phyloP scores from a whole-genome alignment of 164 flowering plant species.

The Piper betle region DNA sequence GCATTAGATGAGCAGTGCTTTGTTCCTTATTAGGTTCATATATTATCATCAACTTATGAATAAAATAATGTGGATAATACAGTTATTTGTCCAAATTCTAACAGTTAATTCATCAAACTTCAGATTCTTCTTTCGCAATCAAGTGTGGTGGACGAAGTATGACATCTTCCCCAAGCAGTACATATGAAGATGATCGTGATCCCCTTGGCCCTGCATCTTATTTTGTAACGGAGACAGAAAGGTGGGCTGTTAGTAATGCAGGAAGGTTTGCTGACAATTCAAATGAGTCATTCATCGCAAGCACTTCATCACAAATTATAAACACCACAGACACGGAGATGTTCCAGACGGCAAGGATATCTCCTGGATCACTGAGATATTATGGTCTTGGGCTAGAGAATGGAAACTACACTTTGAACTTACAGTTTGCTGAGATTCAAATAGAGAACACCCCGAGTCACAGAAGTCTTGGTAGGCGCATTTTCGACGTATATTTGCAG shows the following conservation, averaged over 20 bases:
- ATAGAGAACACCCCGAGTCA: slow-evolving; percentile 24
- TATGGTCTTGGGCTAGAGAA: slow-evolving; percentile 84
- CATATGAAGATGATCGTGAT: slow-evolving; percentile 42
- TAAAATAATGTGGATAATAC: neutral
- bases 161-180: slow-evolving; percentile 17
- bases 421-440: slow-evolving; percentile 58
- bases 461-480: slow-evolving; percentile 65
- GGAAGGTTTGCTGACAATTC: slow-evolving; percentile 34
- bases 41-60: neutral
- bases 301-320: slow-evolving; percentile 25
- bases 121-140: slow-evolving; percentile 52
- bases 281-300: slow-evolving; percentile 18
- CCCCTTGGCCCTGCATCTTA: slow-evolving; percentile 62
- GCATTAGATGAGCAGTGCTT: neutral
- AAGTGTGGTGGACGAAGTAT: slow-evolving; percentile 68
- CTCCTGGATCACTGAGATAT: slow-evolving; percentile 73
- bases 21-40: neutral
- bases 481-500: slow-evolving; percentile 76
- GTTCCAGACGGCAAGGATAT: slow-evolving; percentile 56
- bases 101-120: too few species aligned
- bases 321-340: slow-evolving; percentile 49
- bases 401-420: slow-evolving; percentile 56
- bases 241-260: slow-evolving; percentile 78
- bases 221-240: slow-evolving; percentile 26
- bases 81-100: neutral